These are phyloP conservation scores for Nicotiana tomentosiformis DNA, from an alignment of 257 asterid species.

Conservation along the genomic window DNA sequence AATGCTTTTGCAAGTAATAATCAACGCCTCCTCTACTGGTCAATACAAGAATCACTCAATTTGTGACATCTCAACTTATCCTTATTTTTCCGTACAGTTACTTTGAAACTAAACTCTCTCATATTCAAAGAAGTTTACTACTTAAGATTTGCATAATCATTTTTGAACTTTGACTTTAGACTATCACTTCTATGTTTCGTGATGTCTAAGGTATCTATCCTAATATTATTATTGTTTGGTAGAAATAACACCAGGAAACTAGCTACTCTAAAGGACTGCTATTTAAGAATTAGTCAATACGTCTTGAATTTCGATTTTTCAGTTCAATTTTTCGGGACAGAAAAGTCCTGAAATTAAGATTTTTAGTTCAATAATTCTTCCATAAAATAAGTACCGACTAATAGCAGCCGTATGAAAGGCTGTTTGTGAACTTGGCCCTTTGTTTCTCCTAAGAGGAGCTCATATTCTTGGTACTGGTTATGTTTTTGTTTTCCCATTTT, in stretches of 20 bases:
- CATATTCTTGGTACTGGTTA: not conserved
- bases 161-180: not conserved
- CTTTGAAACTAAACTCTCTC: not conserved
- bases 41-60: not conserved
- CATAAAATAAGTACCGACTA: no score
- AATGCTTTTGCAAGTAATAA: not conserved
- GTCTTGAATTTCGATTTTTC: no score
- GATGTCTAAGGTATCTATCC: not conserved
- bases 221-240: not conserved
- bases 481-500: not conserved
- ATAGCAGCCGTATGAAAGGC: no score
- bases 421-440: no score
- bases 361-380: no score
- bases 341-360: no score
- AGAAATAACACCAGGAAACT: no score
- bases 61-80: not conserved
- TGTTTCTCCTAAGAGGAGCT: not conserved
- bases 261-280: no score
- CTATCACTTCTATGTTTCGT: not conserved
- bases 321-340: no score
- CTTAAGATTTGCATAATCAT: not conserved
- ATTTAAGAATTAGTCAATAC: no score
- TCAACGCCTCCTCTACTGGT: not conserved
- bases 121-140: not conserved
- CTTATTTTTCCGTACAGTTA: not conserved